A percentile compares a stretch with the other conserved stretches of the same genome.
Conservation (phyloP, 306 rosid genomes). For the Acacia acuminata region DNA sequence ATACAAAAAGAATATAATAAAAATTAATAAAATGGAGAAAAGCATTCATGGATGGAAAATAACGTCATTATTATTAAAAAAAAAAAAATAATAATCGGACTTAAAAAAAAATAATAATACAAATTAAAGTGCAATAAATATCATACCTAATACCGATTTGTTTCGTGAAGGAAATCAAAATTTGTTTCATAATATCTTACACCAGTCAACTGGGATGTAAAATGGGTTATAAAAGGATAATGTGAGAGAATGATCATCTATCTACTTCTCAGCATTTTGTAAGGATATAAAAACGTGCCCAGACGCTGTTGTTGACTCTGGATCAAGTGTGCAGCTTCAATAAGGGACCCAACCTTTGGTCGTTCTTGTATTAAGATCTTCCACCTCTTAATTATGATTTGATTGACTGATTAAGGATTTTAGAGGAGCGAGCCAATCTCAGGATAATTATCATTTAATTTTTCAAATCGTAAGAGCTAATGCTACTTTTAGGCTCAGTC, state of each 20-base stretch:
- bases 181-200: not conserved
- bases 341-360: not conserved
- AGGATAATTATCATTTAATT: not conserved
- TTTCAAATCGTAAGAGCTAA: not conserved
- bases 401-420: not conserved
- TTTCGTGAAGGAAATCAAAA: no score
- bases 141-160: no score
- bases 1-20: no score
- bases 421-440: not conserved
- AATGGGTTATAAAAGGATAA: not conserved
- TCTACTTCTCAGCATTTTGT: not conserved
- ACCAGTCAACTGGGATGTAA: not conserved
- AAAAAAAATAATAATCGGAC: no score
- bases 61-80: no score
- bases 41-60: no score
- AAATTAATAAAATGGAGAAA: no score
- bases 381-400: not conserved
- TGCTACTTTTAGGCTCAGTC: not conserved
- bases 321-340: not conserved
- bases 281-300: not conserved
- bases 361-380: not conserved
- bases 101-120: no score
- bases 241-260: not conserved
- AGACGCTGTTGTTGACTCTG: not conserved
- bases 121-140: no score